Evolutionary conservation across 2,329 filamentous ascomycete genomes (phyloP).

Genomic region (Colletotrichum theobromicola): DNA sequence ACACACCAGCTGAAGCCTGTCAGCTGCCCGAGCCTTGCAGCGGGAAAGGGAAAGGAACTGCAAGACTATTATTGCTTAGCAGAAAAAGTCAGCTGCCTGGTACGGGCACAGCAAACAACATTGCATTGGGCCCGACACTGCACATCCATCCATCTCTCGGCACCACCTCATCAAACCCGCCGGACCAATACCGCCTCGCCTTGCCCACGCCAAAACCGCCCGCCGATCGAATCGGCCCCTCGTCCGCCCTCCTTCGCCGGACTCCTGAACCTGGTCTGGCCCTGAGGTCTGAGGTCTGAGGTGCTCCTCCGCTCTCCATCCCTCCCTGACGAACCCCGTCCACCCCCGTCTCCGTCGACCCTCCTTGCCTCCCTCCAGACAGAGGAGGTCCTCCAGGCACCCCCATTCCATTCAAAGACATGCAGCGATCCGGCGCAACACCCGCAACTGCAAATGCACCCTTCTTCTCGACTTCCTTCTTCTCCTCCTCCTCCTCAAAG

Average conservation of each 20-base stretch:
- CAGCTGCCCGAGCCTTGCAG: not conserved
- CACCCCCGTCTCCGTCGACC: not conserved
- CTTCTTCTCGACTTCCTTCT: constrained; percentile 41
- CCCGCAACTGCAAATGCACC: constrained; percentile 30
- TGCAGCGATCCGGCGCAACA: constrained; percentile 23
- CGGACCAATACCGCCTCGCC: constrained; percentile 6
- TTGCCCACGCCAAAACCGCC: not conserved
- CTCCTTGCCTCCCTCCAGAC: not conserved
- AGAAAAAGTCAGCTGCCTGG: not conserved
- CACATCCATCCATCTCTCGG: not conserved
- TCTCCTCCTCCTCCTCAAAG: constrained; percentile 36
- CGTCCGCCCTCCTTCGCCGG: constrained; percentile 11
- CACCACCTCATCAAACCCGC: constrained; percentile 6
- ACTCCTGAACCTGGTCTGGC: constrained; percentile 11
- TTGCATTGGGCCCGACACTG: not conserved
- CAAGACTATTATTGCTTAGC: not conserved
- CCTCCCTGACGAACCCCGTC: constrained; percentile 2
- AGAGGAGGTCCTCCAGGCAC: not conserved
- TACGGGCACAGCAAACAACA: not conserved
- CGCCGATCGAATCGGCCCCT: constrained; percentile 14
- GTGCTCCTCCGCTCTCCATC: not conserved
- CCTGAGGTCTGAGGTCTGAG: not conserved
- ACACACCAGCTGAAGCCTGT: not conserved
- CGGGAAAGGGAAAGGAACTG: not conserved
- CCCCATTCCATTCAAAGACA: constrained; percentile 13